phyloP scores from a whole-genome alignment of 768 basidiomycete species.

The Pleurotus platypus region DNA sequence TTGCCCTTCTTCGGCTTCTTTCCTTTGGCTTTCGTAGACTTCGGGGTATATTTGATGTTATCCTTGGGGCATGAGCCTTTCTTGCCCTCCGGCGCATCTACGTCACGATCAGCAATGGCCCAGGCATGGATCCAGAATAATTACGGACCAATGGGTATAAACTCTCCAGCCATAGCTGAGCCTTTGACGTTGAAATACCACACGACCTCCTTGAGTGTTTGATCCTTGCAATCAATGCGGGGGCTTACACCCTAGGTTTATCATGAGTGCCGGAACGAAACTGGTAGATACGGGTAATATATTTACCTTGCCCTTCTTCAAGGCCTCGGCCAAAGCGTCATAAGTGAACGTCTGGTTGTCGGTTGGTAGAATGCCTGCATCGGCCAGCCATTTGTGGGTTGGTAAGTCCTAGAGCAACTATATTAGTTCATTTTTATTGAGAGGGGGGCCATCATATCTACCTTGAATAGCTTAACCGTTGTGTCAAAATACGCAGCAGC shows the following conservation, averaged over 20 bases:
- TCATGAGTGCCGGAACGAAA: neutral
- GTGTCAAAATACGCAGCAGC: conserved; percentile 65
- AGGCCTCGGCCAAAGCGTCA: conserved; percentile 46
- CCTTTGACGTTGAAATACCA: conserved; percentile 58
- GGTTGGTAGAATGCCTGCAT: conserved; percentile 75
- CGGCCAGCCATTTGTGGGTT: conserved; percentile 67
- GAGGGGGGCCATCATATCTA: conserved; percentile 10
- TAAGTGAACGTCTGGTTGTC: conserved; percentile 54
- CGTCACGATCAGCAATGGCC: neutral
- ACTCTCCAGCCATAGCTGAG: conserved; percentile 52
- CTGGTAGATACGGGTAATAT: neutral
- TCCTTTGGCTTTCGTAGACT: conserved; percentile 20
- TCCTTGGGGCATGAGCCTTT: conserved; percentile 36
- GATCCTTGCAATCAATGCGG: conserved; percentile 37
- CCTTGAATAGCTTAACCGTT: conserved; percentile 45
- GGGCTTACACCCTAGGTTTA: conserved; percentile 45
- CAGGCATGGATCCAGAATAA: neutral
- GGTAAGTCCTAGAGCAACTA: conserved; percentile 48
- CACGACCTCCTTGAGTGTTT: conserved; percentile 35
- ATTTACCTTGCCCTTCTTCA: conserved; percentile 49
- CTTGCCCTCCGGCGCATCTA: conserved; percentile 33
- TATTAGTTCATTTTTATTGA: neutral
- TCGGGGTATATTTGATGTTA: conserved; percentile 48
- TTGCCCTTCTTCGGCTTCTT: neutral
- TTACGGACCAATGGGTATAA: conserved; percentile 44